Evolutionary conservation across 1,284 basidiomycete genomes (phyloP).

Genomic region (Heterobasidion parviporum): DNA sequence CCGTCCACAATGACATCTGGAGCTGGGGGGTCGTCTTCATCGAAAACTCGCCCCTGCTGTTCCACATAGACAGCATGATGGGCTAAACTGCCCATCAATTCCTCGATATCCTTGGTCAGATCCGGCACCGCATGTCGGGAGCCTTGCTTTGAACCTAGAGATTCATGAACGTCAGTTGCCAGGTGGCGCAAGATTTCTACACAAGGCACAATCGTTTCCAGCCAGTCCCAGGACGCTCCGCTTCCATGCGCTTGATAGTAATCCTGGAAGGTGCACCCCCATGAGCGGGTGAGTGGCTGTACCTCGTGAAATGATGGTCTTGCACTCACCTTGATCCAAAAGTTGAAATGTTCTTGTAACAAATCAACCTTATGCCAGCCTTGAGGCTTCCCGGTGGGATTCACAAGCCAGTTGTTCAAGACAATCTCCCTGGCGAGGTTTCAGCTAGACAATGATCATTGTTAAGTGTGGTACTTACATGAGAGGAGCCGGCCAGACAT

Average conservation of each 20-base stretch:
- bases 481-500: conserved; percentile 27
- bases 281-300: neutral
- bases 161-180: neutral
- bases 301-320: no score
- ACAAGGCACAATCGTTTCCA: neutral
- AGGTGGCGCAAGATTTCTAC: neutral
- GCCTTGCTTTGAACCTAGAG: neutral
- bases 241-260: conserved; percentile 26
- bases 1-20: neutral
- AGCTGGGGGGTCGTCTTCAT: neutral
- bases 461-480: neutral
- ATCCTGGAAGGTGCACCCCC: conserved; percentile 4
- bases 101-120: neutral
- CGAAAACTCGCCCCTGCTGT: neutral
- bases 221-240: neutral
- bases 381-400: conserved; percentile 26
- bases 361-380: conserved; percentile 27
- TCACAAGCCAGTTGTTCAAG: conserved; percentile 31
- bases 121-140: neutral
- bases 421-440: conserved; percentile 17
- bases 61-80: neutral
- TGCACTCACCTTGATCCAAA: conserved; percentile 26
- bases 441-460: neutral
- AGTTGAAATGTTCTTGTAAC: conserved; percentile 33
- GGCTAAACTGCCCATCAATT: neutral